Conservation (phyloP, 1,284 basidiomycete species). For the Fomitopsis palustris region DNA sequence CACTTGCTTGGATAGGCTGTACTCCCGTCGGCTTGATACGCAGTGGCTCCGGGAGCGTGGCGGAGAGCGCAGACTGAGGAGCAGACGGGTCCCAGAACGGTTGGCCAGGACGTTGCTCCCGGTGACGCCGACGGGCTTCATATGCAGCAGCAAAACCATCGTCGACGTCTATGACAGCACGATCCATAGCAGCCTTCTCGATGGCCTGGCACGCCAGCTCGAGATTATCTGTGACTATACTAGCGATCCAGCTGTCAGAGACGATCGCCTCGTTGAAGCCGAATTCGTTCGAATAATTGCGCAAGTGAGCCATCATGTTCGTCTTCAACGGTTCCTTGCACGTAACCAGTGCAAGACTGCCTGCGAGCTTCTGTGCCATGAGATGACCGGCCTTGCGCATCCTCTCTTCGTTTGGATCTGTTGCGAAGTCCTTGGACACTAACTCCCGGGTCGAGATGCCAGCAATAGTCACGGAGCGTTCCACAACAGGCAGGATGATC, state of each 20-base stretch:
- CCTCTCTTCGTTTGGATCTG: conserved; percentile 90
- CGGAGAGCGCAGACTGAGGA: conserved; percentile 72
- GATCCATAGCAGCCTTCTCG: conserved; percentile 97
- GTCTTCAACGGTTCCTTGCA: conserved; percentile 97
- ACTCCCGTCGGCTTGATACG: conserved; percentile 85
- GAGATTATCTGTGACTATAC: conserved; percentile 91
- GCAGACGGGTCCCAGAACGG: conserved; percentile 86
- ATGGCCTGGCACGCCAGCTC: conserved; percentile 94
- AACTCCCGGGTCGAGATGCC: conserved; percentile 97
- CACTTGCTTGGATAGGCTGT: conserved; percentile 77
- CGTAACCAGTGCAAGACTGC: conserved; percentile 94
- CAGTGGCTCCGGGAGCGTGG: conserved; percentile 85
- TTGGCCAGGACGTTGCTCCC: conserved; percentile 73
- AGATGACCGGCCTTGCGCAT: conserved; percentile 90
- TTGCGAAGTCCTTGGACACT: conserved; percentile 95
- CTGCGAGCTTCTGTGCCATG: conserved; percentile 97
- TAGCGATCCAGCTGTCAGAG: conserved; percentile 67
- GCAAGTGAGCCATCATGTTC: conserved; percentile 89
- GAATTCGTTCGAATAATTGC: conserved; percentile 76
- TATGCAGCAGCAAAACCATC: conserved; percentile 85
- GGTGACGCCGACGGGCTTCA: conserved; percentile 82
- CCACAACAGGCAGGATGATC: conserved; percentile 97
- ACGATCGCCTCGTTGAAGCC: conserved; percentile 83
- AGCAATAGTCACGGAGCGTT: conserved; percentile 98
- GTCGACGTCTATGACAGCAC: conserved; percentile 93